phyloP scores from a whole-genome alignment of 768 basidiomycete genomes.

The Amanita rubescens region DNA sequence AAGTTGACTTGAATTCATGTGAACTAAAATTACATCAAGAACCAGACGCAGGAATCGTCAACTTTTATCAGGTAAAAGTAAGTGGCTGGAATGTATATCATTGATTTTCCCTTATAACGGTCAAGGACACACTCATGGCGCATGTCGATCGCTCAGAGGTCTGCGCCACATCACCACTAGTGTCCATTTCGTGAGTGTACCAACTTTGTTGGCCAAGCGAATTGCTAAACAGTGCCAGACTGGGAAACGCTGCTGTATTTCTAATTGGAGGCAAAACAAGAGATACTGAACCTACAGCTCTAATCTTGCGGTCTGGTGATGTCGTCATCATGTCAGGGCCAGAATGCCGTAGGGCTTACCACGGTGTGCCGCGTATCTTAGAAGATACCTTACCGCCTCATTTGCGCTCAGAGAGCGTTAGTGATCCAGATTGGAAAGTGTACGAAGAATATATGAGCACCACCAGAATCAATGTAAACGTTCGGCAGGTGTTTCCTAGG shows the following conservation, averaged over 20 bases:
- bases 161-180: constrained; percentile 85
- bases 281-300: constrained; percentile 66
- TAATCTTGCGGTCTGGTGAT: constrained; percentile 88
- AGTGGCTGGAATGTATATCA: neutral
- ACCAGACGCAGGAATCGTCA: constrained; percentile 95
- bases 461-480: constrained; percentile 86
- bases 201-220: neutral
- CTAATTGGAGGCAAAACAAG: constrained; percentile 82
- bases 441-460: constrained; percentile 59
- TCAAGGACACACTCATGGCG: constrained; percentile 85
- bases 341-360: constrained; percentile 79
- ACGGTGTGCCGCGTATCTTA: constrained; percentile 87
- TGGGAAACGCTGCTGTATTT: constrained; percentile 87
- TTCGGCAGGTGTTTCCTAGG: constrained; percentile 80
- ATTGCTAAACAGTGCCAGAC: constrained; percentile 30
- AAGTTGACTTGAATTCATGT: constrained; percentile 1
- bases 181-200: constrained; percentile 82
- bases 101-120: neutral
- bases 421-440: constrained; percentile 41
- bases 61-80: constrained; percentile 84
- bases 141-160: constrained; percentile 98
- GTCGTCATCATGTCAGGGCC: constrained; percentile 91
- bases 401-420: constrained; percentile 28
- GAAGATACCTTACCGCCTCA: constrained; percentile 71
- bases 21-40: constrained; percentile 34